Base-by-base conservation (phyloP, 2,329 filamentous ascomycete genomes). In the Trichoderma arundinaceum region DNA sequence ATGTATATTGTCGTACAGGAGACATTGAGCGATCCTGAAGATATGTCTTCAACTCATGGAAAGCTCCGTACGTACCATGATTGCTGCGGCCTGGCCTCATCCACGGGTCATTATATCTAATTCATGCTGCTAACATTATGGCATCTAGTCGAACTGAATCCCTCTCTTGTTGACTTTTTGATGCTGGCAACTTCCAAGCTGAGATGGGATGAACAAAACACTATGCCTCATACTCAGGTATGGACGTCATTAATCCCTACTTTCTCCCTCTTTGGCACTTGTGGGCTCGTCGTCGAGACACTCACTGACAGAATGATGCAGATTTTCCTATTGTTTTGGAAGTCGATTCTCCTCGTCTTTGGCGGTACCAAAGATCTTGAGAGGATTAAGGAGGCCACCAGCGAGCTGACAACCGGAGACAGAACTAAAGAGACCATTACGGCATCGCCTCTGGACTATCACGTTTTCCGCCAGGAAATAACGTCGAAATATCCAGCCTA, bases 401-500 rank as follows among this genome's bases (percentile, higher is more conserved):
- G 84, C 60, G 88, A 92, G 69, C 81, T 84, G 33, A 81, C 74
- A 1, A 75, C 84, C 28, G 84, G 86, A 43, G 85, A 84, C 67
- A 88, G 88, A 71, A 86, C 88, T 58, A 90, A 91, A 70, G 89
- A 89, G n/a, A 82, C 91, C 51, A 94, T 99, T 67, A 96, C 92
- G 1, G 94, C 95, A 4, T 97, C 94, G 1, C 95, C 95, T 4
- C 81, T 99, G 10, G 95, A 99, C 74, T 99, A 99, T 74, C 94
- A 99, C 75, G 85, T 94, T 22, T 99, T 99, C 74, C 90, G 95
- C 41, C 94, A 97, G 76, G 95, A 99, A 76, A 94, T 99, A 66
- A 96, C 91, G 15, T 97, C 94, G 2, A 99, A 99, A 78, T 99
- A 99, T 75, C 95, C 95, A 10, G 92, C 95, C 2, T 99, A 99